A percentile compares a stretch with the other conserved stretches of the same genome.
phyloP scores from a whole-genome alignment of 139 green algal species.

The Chlamydomonas schloesseri region DNA sequence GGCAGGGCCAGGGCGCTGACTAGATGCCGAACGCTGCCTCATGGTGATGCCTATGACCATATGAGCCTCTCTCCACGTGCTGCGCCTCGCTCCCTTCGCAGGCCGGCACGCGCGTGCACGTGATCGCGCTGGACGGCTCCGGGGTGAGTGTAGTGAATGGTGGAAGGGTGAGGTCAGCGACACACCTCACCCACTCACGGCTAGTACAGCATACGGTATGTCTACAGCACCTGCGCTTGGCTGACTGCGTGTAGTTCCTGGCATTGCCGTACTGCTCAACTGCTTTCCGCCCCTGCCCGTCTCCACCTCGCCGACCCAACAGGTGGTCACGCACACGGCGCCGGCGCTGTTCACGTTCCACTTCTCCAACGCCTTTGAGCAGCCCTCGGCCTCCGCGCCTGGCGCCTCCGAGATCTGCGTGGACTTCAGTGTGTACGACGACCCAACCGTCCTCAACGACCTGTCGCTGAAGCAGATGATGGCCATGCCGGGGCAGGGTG shows the following conservation, averaged over 20 bases:
- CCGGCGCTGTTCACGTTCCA: conserved; percentile 85
- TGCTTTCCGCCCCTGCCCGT: no score
- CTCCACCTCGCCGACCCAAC: neutral
- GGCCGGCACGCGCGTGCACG: conserved; percentile 67
- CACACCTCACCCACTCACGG: no score
- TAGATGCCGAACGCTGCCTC: no score
- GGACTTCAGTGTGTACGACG: conserved; percentile 75
- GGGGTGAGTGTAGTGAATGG: conserved; percentile 49
- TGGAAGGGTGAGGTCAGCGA: no score
- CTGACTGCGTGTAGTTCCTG: no score
- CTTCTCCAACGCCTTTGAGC: conserved; percentile 76
- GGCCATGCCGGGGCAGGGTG: conserved; percentile 35
- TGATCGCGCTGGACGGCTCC: conserved; percentile 70
- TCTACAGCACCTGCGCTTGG: no score
- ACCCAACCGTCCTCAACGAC: conserved; percentile 64
- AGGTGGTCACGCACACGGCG: conserved; percentile 51
- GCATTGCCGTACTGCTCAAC: no score
- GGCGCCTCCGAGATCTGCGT: conserved; percentile 63
- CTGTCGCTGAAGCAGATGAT: conserved; percentile 52
- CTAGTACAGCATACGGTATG: no score
- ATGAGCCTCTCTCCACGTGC: no score
- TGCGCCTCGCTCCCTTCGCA: neutral
- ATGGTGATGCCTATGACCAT: no score
- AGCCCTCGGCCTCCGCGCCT: neutral
- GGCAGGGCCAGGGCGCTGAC: no score